These are phyloP conservation scores for Didymella exigua DNA, from an alignment of 2,329 filamentous ascomycete genomes.

Conservation along the genomic window DNA sequence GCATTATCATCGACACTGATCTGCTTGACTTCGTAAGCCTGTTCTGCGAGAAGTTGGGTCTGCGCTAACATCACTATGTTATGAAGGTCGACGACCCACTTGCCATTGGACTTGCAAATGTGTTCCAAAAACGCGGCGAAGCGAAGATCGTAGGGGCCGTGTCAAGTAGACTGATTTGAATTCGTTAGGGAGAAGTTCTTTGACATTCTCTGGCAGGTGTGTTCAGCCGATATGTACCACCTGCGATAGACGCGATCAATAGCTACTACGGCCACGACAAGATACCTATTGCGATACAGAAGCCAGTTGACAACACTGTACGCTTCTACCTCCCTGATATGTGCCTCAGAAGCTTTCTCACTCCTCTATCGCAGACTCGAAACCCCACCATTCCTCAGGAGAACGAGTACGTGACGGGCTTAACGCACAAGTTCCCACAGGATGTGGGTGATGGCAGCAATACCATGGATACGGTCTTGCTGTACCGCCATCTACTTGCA, in stretches of 20 bases:
- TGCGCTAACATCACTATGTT: background rate
- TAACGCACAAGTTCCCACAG: background rate
- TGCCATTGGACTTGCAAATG: conserved; percentile 3
- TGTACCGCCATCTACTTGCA: conserved; percentile 1
- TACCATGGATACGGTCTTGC: background rate
- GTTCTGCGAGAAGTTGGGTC: background rate
- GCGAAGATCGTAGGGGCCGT: background rate
- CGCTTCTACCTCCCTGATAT: background rate
- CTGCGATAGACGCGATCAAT: conserved; percentile 5
- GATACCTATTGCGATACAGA: conserved; percentile 7
- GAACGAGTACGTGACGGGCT: conserved; percentile 3
- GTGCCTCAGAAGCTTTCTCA: background rate
- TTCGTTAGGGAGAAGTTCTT: too few species aligned
- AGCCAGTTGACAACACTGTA: conserved; percentile 6
- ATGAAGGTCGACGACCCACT: conserved; percentile 3
- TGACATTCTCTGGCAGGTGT: background rate
- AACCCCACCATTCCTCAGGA: conserved; percentile 4
- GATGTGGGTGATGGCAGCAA: conserved; percentile 5
- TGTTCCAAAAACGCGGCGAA: background rate
- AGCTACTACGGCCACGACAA: conserved; percentile 1
- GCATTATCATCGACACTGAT: conserved; percentile 7
- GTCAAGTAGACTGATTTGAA: background rate
- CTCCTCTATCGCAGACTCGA: background rate
- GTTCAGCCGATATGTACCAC: conserved; percentile 2
- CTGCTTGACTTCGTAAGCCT: conserved; percentile 3